Conservation (phyloP, 306 rosid species). For the Coriaria nepalensis region DNA sequence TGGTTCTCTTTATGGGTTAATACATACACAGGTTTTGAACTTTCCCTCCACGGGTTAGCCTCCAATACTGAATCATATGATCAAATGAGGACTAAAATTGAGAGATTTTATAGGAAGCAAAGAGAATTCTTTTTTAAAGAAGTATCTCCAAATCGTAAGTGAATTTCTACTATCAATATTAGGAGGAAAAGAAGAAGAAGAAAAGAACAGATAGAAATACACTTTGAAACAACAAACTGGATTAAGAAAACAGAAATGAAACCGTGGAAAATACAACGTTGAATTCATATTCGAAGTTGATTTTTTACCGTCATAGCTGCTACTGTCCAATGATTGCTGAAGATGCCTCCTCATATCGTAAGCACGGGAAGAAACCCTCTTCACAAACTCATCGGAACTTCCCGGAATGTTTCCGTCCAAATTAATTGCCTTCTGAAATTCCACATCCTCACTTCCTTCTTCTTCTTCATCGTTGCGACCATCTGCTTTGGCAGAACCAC, state of each 20-base stretch:
- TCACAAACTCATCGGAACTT: slow-evolving; percentile 65
- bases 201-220: too few relatives aligned
- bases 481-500: slow-evolving; percentile 5
- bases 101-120: background rate
- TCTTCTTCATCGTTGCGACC: slow-evolving; percentile 13
- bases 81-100: slow-evolving; percentile 3
- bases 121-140: too few relatives aligned
- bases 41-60: slow-evolving; percentile 87
- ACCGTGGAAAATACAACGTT: background rate
- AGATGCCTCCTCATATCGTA: slow-evolving; percentile 87
- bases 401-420: slow-evolving; percentile 74
- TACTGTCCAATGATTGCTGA: slow-evolving; percentile 60
- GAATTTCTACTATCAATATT: too few relatives aligned
- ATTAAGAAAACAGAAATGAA: too few relatives aligned
- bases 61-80: slow-evolving; percentile 52
- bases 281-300: background rate
- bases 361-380: slow-evolving; percentile 85
- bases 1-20: slow-evolving; percentile 80
- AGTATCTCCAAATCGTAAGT: too few relatives aligned
- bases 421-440: slow-evolving; percentile 64
- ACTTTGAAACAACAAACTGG: too few relatives aligned
- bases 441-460: slow-evolving; percentile 34
- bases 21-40: slow-evolving; percentile 85
- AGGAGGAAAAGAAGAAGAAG: too few relatives aligned
- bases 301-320: slow-evolving; percentile 78